Base-by-base conservation (phyloP, 2,329 filamentous ascomycete genomes). In the Ceratocystis variospora region DNA sequence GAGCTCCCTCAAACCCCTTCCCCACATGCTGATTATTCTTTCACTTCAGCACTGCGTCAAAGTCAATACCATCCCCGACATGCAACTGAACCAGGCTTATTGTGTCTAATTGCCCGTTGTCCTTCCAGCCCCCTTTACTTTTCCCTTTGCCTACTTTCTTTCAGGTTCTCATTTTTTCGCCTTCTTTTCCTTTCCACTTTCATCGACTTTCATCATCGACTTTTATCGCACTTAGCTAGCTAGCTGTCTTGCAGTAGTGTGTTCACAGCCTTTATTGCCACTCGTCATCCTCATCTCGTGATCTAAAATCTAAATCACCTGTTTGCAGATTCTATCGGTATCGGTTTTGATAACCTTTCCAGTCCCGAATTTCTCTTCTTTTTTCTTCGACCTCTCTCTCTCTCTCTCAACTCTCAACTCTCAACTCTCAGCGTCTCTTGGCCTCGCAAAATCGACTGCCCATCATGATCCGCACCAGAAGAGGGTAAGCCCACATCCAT, bases 391-490 rank as follows among this genome's bases (percentile, higher is more conserved):
- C 8, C 10, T 41, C 37, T 41, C 37, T 41, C 33, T 10, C 37
- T 62, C 59, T 22, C 22, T 22, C 22, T 1, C n/a, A n/a, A n/a
- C 22, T 25, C 22, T 2, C 22, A 2, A 1, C 41, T 19, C 12
- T 19, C 12, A 44, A 44, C 19, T 6, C 22, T 62, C 12, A 45
- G 59, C 31, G 28, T 19, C 31, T 22, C 59, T 37, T 22, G 19
- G n/a, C 59, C 33, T 19, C 15, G 8, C 33, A 12, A 19, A n/a
- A 19, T 12, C 12, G 19, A 44, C 17, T 19, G 33, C 22, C 22
- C 31, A 66, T 64, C 59, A 61, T 68, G 67, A 44, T 68, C 25
- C 67, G 67, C 41, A 53, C 64, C 17, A 66, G 64, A 66, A 66
- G 61, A 68, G 64, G 67, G 67, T 66, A 66, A 46, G 63, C 25